Base-by-base conservation (phyloP, 139 green algal species). In the Tetradesmus obliquus region DNA sequence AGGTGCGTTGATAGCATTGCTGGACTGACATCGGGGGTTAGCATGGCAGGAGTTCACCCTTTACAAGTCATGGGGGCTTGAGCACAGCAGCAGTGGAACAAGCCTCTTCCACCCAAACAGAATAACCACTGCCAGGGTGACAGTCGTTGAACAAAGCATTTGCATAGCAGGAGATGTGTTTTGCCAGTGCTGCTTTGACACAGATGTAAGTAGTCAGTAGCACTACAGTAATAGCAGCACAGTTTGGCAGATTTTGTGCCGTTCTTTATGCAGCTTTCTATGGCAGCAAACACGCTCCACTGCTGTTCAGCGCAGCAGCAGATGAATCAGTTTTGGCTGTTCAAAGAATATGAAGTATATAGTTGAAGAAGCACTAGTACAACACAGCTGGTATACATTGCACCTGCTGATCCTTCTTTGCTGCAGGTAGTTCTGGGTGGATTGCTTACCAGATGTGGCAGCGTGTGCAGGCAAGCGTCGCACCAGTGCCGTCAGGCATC, bases 401-500 rank as follows among this genome's bases (percentile, higher is more conserved):
- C 82, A 51, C 13, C 55, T 76, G 55, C 55, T 72, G 55, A 4
- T 87, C 9, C 55, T 85, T 17, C 9, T 69, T 2, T 19, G 3
- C 24, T 55, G 32, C 92, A 94, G 91, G 58, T 53, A 84, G 69
- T 32, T 82, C 94, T 15, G 93, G 62, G 1, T 88, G 76, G 24
- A 79, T 93, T 20, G 92, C 87, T 12, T 93, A 93, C 87, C 81
- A 82, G n/a, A 85, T 91, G 51, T 80, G 24, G 92, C 10, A 66
- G 82, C 72, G 84, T 10, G 53, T 92, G 84, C 62, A 54, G 58
- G 88, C 69, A 74, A 88, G 83, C 79, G 1, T 60, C 55, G 79
- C 80, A 53, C 80, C 90, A 74, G 91, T 91, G 53, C 62, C 80
- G 2, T 87, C 91, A 51, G 89, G 69, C 71, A 82, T 92, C 22